Conservation (phyloP, 2,329 filamentous ascomycete species). For the Fusarium palustre region DNA sequence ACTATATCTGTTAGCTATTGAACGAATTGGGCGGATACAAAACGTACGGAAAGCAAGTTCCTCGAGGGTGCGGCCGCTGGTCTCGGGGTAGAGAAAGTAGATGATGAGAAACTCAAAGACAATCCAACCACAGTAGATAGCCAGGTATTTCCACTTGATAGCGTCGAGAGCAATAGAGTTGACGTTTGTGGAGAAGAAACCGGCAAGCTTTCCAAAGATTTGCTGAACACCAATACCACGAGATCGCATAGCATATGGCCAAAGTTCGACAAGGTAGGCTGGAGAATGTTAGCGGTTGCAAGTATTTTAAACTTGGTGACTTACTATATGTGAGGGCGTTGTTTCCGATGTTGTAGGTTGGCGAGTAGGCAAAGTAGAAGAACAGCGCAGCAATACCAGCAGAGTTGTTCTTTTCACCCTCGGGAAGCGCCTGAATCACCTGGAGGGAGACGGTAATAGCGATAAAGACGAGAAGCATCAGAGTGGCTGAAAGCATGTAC, state of each 20-base stretch:
- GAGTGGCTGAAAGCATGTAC: slow-evolving; percentile 63
- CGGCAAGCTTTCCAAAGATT: slow-evolving; percentile 60
- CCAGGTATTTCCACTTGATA: slow-evolving; percentile 57
- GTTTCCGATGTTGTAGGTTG: slow-evolving; percentile 41
- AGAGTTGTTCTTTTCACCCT: slow-evolving; percentile 11
- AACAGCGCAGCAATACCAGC: slow-evolving; percentile 33
- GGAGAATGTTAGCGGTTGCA: neutral
- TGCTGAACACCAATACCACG: slow-evolving; percentile 70
- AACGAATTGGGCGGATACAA: neutral
- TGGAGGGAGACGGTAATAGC: slow-evolving; percentile 64
- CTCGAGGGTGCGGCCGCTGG: slow-evolving; percentile 78
- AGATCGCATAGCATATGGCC: slow-evolving; percentile 67
- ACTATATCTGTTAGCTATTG: slow-evolving; percentile 47
- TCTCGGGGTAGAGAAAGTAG: slow-evolving; percentile 88
- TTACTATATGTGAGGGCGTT: slow-evolving; percentile 43
- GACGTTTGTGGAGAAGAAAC: slow-evolving; percentile 59
- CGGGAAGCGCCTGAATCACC: slow-evolving; percentile 53
- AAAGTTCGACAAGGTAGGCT: slow-evolving; percentile 68
- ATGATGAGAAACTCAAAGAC: slow-evolving; percentile 64
- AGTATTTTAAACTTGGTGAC: rapidly evolving
- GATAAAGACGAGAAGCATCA: slow-evolving; percentile 63
- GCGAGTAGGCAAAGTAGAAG: slow-evolving; percentile 33
- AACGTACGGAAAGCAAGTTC: slow-evolving; percentile 64
- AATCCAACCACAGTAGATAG: slow-evolving; percentile 59
- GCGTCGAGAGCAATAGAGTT: slow-evolving; percentile 58